Evolutionary conservation across 129 eudicot genomes (phyloP).

Genomic region (Smallanthus sonchifolius): DNA sequence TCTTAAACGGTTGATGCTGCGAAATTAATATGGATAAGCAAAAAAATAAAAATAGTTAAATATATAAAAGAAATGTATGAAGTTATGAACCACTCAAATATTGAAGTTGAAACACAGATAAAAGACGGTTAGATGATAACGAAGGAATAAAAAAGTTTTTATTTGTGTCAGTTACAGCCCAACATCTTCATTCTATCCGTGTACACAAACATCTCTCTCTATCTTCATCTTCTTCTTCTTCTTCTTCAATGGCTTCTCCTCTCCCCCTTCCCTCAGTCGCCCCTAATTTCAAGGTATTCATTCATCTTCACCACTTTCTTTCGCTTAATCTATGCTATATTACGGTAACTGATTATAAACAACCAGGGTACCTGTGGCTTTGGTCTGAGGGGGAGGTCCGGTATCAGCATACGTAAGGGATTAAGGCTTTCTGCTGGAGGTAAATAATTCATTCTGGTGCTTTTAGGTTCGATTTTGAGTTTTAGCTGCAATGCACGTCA

Average conservation of each 20-base stretch:
- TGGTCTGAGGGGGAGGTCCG: conserved; percentile 8
- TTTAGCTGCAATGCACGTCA: conserved; percentile 17
- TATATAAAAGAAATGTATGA: too few species aligned
- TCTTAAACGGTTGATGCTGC: too few species aligned
- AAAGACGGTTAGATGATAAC: too few species aligned
- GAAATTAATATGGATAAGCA: too few species aligned
- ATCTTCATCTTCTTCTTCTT: conserved; percentile 9
- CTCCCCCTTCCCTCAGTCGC: conserved; percentile 15
- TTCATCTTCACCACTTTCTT: too few species aligned
- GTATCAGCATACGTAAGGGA: conserved; percentile 21
- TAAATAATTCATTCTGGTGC: background rate
- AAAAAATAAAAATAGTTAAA: too few species aligned
- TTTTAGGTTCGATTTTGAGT: background rate
- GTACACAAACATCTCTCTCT: background rate
- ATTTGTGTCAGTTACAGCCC: too few species aligned
- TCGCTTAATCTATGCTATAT: too few species aligned
- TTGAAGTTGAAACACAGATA: too few species aligned
- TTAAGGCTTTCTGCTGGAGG: conserved; percentile 33
- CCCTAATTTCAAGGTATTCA: conserved; percentile 23
- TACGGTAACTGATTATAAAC: background rate
- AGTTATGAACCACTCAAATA: too few species aligned
- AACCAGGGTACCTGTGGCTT: conserved; percentile 23
- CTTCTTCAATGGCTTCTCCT: conserved; percentile 28
- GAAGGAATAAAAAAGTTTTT: too few species aligned
- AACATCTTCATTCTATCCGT: conserved; percentile 11